Conservation (phyloP, 2,329 filamentous ascomycete species). For the Fusarium staphyleae region DNA sequence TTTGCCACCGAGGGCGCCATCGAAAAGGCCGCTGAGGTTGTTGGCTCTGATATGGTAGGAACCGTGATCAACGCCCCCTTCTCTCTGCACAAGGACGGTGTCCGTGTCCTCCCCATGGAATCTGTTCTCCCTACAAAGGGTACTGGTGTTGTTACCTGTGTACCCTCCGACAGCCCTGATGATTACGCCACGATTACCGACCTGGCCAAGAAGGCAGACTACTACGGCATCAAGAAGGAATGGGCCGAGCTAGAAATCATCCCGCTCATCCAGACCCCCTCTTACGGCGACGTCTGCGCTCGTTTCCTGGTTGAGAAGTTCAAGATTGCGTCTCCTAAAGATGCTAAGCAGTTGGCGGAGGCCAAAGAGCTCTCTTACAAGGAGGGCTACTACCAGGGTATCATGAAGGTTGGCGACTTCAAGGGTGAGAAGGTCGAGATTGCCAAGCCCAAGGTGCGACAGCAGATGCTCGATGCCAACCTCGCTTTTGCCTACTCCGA, state of each 20-base stretch:
- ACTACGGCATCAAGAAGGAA: slow-evolving; percentile 94
- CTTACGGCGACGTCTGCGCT: slow-evolving; percentile 85
- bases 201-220: slow-evolving; percentile 92
- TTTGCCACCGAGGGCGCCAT: slow-evolving; percentile 80
- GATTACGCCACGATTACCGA: slow-evolving; percentile 91
- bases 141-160: slow-evolving; percentile 94
- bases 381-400: slow-evolving; percentile 96
- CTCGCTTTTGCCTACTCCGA: slow-evolving; percentile 93
- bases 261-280: slow-evolving; percentile 88
- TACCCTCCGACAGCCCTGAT: slow-evolving; percentile 92
- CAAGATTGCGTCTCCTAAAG: slow-evolving; percentile 97
- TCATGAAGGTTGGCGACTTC: slow-evolving; percentile 86
- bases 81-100: slow-evolving; percentile 81
- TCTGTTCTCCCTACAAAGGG: slow-evolving; percentile 91
- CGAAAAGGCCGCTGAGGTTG: slow-evolving; percentile 76
- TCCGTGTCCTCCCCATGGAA: slow-evolving; percentile 95
- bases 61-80: slow-evolving; percentile 90
- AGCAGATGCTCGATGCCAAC: slow-evolving; percentile 76
- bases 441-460: slow-evolving; percentile 84
- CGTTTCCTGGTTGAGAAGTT: slow-evolving; percentile 85
- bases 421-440: slow-evolving; percentile 85
- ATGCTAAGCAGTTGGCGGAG: slow-evolving; percentile 84
- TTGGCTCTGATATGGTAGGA: slow-evolving; percentile 82
- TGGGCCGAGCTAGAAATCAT: slow-evolving; percentile 92
- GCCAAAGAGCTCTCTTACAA: slow-evolving; percentile 98